Evolutionary conservation across 495 filamentous ascomycete species (phyloP).

Genomic region (Penicillium psychrofluorescens): DNA sequence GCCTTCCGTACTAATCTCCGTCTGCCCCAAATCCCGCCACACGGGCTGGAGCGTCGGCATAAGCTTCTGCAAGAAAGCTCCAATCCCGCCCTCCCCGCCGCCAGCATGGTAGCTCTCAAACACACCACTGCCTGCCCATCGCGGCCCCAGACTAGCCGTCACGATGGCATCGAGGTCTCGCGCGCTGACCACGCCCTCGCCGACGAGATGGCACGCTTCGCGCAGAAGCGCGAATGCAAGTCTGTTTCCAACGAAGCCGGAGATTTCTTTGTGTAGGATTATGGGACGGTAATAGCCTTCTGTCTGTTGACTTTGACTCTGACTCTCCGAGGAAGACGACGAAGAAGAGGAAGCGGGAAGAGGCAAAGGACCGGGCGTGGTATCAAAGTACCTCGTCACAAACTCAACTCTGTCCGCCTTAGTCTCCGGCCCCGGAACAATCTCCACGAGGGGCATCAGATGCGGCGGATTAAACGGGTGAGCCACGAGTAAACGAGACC

Average conservation of each 20-base stretch:
- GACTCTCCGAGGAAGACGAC: neutral
- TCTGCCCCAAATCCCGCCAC: conserved; percentile 41
- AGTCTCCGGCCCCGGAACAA: conserved; percentile 44
- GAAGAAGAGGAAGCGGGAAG: neutral
- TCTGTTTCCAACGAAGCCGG: conserved; percentile 45
- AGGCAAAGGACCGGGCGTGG: conserved; percentile 28
- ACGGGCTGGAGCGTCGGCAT: conserved; percentile 47
- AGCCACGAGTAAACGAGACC: conserved; percentile 42
- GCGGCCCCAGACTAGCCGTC: conserved; percentile 43
- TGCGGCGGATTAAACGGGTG: conserved; percentile 61
- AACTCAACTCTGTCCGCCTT: conserved; percentile 26
- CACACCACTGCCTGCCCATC: conserved; percentile 51
- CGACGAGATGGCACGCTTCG: conserved; percentile 41
- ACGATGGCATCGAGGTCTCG: conserved; percentile 40
- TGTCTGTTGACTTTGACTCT: neutral
- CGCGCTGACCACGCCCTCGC: conserved; percentile 37
- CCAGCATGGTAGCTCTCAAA: conserved; percentile 57
- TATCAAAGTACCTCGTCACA: conserved; percentile 41
- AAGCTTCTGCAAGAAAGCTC: conserved; percentile 50
- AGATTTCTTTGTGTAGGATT: conserved; percentile 45
- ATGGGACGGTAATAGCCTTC: conserved; percentile 33
- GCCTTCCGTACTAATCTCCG: conserved; percentile 31
- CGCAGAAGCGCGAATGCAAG: conserved; percentile 40
- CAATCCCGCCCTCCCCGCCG: conserved; percentile 47
- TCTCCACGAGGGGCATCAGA: conserved; percentile 55